A percentile compares a stretch with the other conserved stretches of the same genome.
Evolutionary conservation across 352 stramenopile species (phyloP).

Genomic region (Globisporangium recalcitrans): DNA sequence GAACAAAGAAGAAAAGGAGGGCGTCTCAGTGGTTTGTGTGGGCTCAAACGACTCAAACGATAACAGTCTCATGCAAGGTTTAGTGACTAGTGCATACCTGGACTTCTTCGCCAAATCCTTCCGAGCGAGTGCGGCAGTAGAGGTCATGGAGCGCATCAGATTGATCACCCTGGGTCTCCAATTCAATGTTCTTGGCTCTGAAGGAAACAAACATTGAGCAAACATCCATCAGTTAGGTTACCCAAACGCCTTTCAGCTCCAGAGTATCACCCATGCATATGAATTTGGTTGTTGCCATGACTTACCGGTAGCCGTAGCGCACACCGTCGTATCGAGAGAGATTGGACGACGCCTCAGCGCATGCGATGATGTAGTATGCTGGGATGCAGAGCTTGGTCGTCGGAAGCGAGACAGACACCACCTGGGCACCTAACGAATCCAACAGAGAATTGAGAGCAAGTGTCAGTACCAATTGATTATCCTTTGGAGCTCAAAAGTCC

Average conservation of each 20-base stretch:
- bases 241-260: no score
- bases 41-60: no score
- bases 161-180: slow-evolving; percentile 53
- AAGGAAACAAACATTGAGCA: background rate
- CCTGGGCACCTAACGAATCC: slow-evolving; percentile 42
- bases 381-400: slow-evolving; percentile 88
- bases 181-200: slow-evolving; percentile 47
- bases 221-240: background rate
- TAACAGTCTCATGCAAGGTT: background rate
- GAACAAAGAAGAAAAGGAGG: background rate
- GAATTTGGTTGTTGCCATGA: background rate
- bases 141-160: slow-evolving; percentile 80
- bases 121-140: slow-evolving; percentile 81
- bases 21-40: background rate
- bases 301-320: slow-evolving; percentile 80
- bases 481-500: no score
- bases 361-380: slow-evolving; percentile 98
- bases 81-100: slow-evolving; percentile 34
- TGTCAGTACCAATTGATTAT: background rate
- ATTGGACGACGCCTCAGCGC: slow-evolving; percentile 97
- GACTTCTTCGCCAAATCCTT: slow-evolving; percentile 91
- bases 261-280: no score
- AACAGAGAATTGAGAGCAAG: background rate
- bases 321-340: slow-evolving; percentile 97
- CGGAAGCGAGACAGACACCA: slow-evolving; percentile 71